Evolutionary conservation across 1,284 basidiomycete genomes (phyloP).

Genomic region (Pseudozyma thailandica): DNA sequence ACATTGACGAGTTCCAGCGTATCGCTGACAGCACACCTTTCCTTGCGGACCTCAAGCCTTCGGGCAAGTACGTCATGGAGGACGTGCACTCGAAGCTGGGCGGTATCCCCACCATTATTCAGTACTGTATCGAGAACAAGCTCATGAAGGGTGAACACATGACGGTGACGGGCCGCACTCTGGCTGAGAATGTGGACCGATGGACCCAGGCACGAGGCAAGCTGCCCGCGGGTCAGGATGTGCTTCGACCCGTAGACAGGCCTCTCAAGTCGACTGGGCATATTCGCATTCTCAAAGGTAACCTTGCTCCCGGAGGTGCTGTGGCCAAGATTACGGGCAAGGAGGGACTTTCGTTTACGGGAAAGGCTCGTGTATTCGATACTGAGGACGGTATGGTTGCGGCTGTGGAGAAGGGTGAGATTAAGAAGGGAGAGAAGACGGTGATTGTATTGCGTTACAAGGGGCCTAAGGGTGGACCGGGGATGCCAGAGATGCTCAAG

Average conservation of each 20-base stretch:
- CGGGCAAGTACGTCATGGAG: slow-evolving; percentile 68
- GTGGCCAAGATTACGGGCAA: slow-evolving; percentile 68
- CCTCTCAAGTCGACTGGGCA: slow-evolving; percentile 66
- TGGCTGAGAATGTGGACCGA: slow-evolving; percentile 68
- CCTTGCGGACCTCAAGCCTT: slow-evolving; percentile 67
- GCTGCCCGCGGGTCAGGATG: slow-evolving; percentile 59
- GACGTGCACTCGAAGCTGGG: slow-evolving; percentile 64
- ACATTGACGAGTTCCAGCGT: slow-evolving; percentile 66
- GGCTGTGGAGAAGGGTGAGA: slow-evolving; percentile 60
- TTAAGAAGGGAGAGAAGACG: slow-evolving; percentile 68
- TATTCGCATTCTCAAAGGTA: slow-evolving; percentile 66
- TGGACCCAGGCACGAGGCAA: slow-evolving; percentile 75
- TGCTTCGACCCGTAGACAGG: slow-evolving; percentile 59
- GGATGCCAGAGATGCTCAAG: slow-evolving; percentile 96
- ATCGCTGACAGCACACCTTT: slow-evolving; percentile 65
- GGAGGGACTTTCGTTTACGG: slow-evolving; percentile 64
- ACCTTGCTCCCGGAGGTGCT: slow-evolving; percentile 66
- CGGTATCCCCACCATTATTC: slow-evolving; percentile 70
- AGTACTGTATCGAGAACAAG: slow-evolving; percentile 65
- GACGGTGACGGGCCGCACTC: slow-evolving; percentile 65
- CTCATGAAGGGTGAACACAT: slow-evolving; percentile 70
- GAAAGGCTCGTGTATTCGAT: slow-evolving; percentile 67
- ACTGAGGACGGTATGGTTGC: slow-evolving; percentile 66
- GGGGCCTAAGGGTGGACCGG: slow-evolving; percentile 75
- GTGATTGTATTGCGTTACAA: slow-evolving; percentile 67